These are phyloP conservation scores for Talaromyces islandicus DNA, from an alignment of 2,329 filamentous ascomycete genomes.

Conservation along the genomic window DNA sequence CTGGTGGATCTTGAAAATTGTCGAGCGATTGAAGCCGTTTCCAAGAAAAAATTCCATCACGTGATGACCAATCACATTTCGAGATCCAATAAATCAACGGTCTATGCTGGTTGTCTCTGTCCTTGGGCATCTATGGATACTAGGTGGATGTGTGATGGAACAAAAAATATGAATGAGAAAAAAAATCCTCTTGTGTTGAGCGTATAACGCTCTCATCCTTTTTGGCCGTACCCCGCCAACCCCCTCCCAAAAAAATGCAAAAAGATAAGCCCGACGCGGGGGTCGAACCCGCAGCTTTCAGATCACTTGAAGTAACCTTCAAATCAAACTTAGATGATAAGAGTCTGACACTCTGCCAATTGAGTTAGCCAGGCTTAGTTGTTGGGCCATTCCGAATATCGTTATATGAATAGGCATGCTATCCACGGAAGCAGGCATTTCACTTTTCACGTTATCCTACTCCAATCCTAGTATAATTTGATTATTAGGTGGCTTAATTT, in stretches of 20 bases:
- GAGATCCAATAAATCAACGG: background rate
- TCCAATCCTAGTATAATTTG: too few species aligned
- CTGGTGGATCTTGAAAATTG: slow-evolving; percentile 9
- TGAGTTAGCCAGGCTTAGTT: background rate
- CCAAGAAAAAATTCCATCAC: background rate
- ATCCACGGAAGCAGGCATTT: background rate
- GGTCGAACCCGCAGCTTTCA: background rate
- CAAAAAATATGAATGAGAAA: background rate
- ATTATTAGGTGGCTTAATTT: too few species aligned
- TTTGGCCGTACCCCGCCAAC: background rate
- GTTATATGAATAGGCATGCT: background rate
- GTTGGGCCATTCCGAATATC: background rate
- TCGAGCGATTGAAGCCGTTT: background rate
- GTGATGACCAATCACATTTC: background rate
- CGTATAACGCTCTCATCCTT: too few species aligned
- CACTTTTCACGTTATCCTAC: too few species aligned
- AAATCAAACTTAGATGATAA: background rate
- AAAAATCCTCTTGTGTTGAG: background rate
- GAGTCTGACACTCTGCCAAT: background rate
- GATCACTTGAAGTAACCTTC: background rate
- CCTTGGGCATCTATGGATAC: too few species aligned
- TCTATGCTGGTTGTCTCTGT: background rate
- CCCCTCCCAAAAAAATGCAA: background rate
- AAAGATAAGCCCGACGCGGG: background rate
- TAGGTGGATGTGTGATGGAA: too few species aligned